Evolutionary conservation across 768 basidiomycete species (phyloP), one percentile per base, ranked within the genome.

Genomic region (Mycena floridula): DNA sequence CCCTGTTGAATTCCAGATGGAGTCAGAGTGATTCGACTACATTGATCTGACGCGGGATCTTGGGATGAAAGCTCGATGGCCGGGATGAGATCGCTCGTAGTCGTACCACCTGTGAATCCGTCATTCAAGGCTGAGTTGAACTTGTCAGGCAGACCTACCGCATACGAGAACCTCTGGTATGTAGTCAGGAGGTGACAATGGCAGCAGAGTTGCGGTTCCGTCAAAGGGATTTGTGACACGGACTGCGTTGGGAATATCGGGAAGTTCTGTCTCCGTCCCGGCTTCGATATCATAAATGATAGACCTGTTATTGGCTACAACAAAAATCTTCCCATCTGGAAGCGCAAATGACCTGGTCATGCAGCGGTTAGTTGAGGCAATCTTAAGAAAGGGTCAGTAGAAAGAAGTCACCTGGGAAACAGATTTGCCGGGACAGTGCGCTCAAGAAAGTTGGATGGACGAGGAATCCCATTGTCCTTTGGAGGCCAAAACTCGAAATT

Each of bases 401-500:
- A n/a, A 12, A 23, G 13, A 4, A 23, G 32, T 25, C 37, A 55
- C 54, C 53, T 61, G 65, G 57, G 74, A 61, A 63, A 81, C 42
- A 76, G 61, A 60, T 82, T 82, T 37, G 69, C 64, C 7, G 77
- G 77, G 26, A 80, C 64, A 23, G 71, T 75, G 28, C 67, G 65
- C 45, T 64, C 58, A 8, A 83, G 65, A 59, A 81, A 74, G 15
- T 68, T 66, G 6, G 77, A 70, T 30, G 64, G 62, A 44, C 79
- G 59, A 18, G 75, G 64, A 23, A 55, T 61, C 23, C 63, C 68
- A 40, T 37, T 50, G 44, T 43, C 65, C 44, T 65, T 68, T 16
- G 67, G 58, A 7, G 79, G 79, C 66, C 70, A 79, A 61, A 79
- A 74, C 61, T 79, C 77, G 54, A 73, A 70, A 0, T 67, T 74